Conservation (phyloP, 2,329 filamentous ascomycete genomes). For the Pseudogymnoascus sp. region DNA sequence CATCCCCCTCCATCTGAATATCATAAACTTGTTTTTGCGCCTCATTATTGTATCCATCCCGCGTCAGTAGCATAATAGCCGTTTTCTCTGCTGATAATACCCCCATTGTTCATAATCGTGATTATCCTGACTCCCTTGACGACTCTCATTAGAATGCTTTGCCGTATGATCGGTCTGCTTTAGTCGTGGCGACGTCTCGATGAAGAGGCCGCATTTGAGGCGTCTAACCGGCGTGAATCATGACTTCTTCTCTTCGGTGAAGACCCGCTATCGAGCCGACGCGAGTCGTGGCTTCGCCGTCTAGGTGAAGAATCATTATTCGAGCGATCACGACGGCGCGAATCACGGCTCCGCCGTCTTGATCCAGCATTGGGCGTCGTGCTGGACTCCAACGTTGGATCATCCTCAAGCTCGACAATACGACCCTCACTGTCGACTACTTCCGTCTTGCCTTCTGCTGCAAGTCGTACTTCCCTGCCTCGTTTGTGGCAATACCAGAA, state of each 20-base stretch:
- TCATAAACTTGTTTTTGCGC: neutral
- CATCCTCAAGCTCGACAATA: conserved; percentile 21
- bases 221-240: neutral
- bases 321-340: neutral
- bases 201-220: neutral
- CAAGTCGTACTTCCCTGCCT: conserved; percentile 73
- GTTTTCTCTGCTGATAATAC: neutral
- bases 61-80: neutral
- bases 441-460: conserved; percentile 18
- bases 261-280: neutral
- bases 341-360: conserved; percentile 1
- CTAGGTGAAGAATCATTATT: neutral
- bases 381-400: conserved; percentile 16
- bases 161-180: neutral
- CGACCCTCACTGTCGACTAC: conserved; percentile 21
- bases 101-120: neutral
- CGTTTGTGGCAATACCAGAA: conserved; percentile 99
- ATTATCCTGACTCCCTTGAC: neutral
- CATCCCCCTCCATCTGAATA: neutral
- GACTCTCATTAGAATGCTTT: neutral
- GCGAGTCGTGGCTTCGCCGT: neutral
- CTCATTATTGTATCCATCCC: neutral
- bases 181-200: neutral
- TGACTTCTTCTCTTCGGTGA: neutral
- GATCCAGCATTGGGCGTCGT: neutral